Evolutionary conservation across 139 green algal genomes (phyloP).

Genomic region (Spirogloea muscicola): DNA sequence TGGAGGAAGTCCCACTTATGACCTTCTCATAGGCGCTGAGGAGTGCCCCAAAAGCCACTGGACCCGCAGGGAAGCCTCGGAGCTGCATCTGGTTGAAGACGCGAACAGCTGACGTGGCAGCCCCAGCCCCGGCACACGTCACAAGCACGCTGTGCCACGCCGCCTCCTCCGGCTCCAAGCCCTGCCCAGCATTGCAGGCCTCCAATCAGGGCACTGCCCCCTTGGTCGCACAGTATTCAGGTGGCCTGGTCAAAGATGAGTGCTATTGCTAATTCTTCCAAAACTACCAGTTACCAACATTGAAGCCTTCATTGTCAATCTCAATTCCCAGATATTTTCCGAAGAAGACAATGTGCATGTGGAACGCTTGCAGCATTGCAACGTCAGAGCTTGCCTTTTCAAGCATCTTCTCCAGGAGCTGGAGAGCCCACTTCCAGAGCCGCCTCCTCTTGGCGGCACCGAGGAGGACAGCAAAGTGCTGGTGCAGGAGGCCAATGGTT

Average conservation of each 20-base stretch:
- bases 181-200: too few species aligned
- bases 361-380: too few species aligned
- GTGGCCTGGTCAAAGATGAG: too few species aligned
- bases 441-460: slow-evolving; percentile 1
- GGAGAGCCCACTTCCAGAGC: slow-evolving; percentile 29
- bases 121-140: slow-evolving; percentile 13
- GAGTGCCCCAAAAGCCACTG: slow-evolving; percentile 25
- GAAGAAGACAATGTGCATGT: too few species aligned
- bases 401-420: slow-evolving; percentile 28
- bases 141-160: slow-evolving; percentile 21
- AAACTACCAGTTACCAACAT: too few species aligned
- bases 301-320: too few species aligned
- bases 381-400: too few species aligned
- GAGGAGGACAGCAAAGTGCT: slow-evolving; percentile 19
- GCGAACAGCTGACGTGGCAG: slow-evolving; percentile 4
- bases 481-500: neutral
- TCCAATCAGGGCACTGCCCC: too few species aligned
- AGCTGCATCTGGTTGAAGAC: slow-evolving; percentile 19
- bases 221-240: too few species aligned
- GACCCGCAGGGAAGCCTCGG: neutral
- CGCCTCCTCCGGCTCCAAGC: slow-evolving; percentile 1
- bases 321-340: too few species aligned
- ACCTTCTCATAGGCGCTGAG: slow-evolving; percentile 34
- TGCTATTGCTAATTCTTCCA: too few species aligned
- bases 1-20: slow-evolving; percentile 6